phyloP scores from a whole-genome alignment of 148 eudicot species.

The Spergularia marina region DNA sequence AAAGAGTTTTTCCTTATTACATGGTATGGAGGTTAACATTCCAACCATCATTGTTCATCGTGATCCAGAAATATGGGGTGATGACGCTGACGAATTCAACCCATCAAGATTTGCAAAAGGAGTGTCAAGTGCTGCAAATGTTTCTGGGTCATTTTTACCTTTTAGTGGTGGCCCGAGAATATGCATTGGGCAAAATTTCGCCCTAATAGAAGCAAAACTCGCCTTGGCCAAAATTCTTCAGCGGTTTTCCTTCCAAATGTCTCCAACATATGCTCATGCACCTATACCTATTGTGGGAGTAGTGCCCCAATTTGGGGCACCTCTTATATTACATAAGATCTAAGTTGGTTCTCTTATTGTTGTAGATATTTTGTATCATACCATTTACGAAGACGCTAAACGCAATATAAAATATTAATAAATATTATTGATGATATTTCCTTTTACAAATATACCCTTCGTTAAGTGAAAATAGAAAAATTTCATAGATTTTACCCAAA shows the following conservation, averaged over 20 bases:
- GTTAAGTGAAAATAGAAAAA: too few species aligned
- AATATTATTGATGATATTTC: too few species aligned
- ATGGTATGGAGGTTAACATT: constrained; percentile 29
- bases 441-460: too few species aligned
- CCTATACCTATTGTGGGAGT: constrained; percentile 34
- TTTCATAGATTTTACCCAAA: too few species aligned
- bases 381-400: too few species aligned
- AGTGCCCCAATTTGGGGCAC: constrained; percentile 38
- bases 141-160: constrained; percentile 11
- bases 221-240: constrained; percentile 48
- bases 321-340: constrained; percentile 19
- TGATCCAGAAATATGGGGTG: constrained; percentile 44
- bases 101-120: constrained; percentile 23
- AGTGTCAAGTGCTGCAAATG: constrained; percentile 16
- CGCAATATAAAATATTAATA: too few species aligned
- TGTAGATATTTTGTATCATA: too few species aligned
- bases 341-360: neutral
- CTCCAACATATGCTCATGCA: constrained; percentile 46
- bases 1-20: constrained; percentile 23
- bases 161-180: constrained; percentile 21
- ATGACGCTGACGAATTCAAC: constrained; percentile 25
- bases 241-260: constrained; percentile 43
- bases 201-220: constrained; percentile 42
- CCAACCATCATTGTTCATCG: constrained; percentile 38
- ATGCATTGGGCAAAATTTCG: constrained; percentile 43